phyloP scores from a whole-genome alignment of 2,329 filamentous ascomycete genomes.

The Didymella exigua region DNA sequence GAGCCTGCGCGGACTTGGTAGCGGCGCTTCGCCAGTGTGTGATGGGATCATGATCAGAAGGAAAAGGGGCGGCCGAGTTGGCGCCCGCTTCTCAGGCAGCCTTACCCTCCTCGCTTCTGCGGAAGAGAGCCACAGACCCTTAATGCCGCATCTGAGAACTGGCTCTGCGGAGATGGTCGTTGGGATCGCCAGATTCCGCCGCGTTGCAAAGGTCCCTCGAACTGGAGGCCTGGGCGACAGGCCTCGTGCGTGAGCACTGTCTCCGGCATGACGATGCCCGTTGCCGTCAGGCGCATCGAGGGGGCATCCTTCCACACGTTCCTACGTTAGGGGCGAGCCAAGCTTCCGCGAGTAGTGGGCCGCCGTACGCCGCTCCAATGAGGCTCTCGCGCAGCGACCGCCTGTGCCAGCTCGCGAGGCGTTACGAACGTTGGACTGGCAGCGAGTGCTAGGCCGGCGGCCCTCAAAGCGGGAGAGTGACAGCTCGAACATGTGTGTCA shows the following conservation, averaged over 20 bases:
- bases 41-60: slow-evolving; percentile 16
- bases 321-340: slow-evolving; percentile 14
- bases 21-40: slow-evolving; percentile 31
- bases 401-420: slow-evolving; percentile 5
- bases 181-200: not conserved
- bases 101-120: slow-evolving; percentile 7
- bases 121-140: not conserved
- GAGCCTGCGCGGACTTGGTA: slow-evolving; percentile 24
- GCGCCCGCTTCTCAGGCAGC: slow-evolving; percentile 23
- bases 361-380: slow-evolving; percentile 13
- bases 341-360: slow-evolving; percentile 13
- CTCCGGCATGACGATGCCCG: slow-evolving; percentile 10
- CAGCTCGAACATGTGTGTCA: slow-evolving; percentile 13
- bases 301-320: slow-evolving; percentile 11
- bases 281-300: slow-evolving; percentile 8
- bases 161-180: not conserved
- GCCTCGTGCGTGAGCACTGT: slow-evolving; percentile 8
- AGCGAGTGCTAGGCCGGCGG: slow-evolving; percentile 2
- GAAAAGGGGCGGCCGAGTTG: slow-evolving; percentile 30
- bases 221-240: slow-evolving; percentile 14
- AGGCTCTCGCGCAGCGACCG: slow-evolving; percentile 5
- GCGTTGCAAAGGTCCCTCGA: not conserved
- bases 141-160: not conserved
- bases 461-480: slow-evolving; percentile 5
- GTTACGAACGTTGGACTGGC: slow-evolving; percentile 10